Conservation (phyloP, 805 yeast genomes). For the Yarrowia deformans region DNA sequence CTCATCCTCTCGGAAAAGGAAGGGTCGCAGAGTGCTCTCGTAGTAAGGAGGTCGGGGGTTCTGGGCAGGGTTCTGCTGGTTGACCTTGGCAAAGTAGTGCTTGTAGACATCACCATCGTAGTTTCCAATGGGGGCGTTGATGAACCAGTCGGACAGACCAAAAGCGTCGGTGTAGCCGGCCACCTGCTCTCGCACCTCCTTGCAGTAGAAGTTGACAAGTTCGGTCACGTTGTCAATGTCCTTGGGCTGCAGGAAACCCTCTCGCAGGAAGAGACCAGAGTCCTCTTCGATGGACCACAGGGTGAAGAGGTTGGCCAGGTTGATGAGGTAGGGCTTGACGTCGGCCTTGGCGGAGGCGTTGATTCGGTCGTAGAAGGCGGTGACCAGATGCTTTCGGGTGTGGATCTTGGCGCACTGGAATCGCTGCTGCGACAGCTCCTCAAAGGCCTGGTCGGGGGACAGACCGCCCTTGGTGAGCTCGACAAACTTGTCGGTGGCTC, state of each 20-base stretch:
- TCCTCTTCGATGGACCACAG: constrained; percentile 71
- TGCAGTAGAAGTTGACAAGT: constrained; percentile 57
- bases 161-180: constrained; percentile 85
- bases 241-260: constrained; percentile 61
- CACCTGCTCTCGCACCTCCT: constrained; percentile 67
- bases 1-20: constrained; percentile 48
- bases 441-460: constrained; percentile 51
- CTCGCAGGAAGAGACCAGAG: constrained; percentile 74
- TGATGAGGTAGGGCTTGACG: constrained; percentile 59
- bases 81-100: constrained; percentile 70
- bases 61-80: constrained; percentile 56
- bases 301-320: constrained; percentile 69
- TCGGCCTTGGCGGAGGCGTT: constrained; percentile 50
- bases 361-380: constrained; percentile 52
- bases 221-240: constrained; percentile 56
- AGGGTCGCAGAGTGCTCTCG: constrained; percentile 50
- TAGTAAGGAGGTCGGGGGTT: constrained; percentile 67
- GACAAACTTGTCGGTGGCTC: constrained; percentile 47
- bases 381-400: constrained; percentile 51
- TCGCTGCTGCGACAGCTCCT: constrained; percentile 53
- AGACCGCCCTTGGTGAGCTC: constrained; percentile 32
- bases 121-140: constrained; percentile 83
- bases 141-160: constrained; percentile 77
- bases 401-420: constrained; percentile 54
- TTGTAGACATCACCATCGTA: constrained; percentile 85